Conservation (phyloP, 192 early-diverging fungal genomes). For the Coemansia sp. region DNA sequence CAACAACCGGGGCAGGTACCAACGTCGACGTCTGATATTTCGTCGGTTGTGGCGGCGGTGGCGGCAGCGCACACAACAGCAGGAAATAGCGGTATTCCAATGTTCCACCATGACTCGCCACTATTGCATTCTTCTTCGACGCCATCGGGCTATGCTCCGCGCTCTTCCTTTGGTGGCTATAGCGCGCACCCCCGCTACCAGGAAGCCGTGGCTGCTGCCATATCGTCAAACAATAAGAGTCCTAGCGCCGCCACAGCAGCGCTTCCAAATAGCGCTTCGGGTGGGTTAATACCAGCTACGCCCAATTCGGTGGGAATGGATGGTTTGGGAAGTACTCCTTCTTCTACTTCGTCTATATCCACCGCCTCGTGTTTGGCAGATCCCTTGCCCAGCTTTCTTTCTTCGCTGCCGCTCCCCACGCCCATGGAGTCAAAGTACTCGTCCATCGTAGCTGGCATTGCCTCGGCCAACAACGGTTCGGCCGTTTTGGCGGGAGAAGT, state of each 20-base stretch:
- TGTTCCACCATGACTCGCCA: constrained; percentile 7
- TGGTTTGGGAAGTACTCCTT: constrained; percentile 5
- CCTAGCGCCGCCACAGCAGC: constrained; percentile 25
- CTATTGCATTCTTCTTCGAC: constrained; percentile 8
- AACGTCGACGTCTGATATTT: constrained; percentile 14
- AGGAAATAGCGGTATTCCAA: neutral
- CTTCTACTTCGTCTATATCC: constrained; percentile 5
- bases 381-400: constrained; percentile 40
- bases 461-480: constrained; percentile 5
- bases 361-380: constrained; percentile 20
- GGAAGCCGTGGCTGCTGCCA: constrained; percentile 1
- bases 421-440: constrained; percentile 34
- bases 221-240: constrained; percentile 22
- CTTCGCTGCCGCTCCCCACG: constrained; percentile 35
- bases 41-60: constrained; percentile 40
- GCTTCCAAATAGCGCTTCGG: constrained; percentile 17
- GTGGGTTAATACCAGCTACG: constrained; percentile 2
- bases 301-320: constrained; percentile 9
- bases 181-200: constrained; percentile 10
- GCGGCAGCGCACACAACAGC: constrained; percentile 17
- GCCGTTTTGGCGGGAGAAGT: constrained; percentile 5
- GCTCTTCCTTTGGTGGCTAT: constrained; percentile 15
- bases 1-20: constrained; percentile 5
- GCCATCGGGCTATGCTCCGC: constrained; percentile 9
- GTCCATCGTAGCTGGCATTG: constrained; percentile 18